Evolutionary conservation across 768 basidiomycete genomes (phyloP).

Genomic region (Stropharia rugosoannulata): DNA sequence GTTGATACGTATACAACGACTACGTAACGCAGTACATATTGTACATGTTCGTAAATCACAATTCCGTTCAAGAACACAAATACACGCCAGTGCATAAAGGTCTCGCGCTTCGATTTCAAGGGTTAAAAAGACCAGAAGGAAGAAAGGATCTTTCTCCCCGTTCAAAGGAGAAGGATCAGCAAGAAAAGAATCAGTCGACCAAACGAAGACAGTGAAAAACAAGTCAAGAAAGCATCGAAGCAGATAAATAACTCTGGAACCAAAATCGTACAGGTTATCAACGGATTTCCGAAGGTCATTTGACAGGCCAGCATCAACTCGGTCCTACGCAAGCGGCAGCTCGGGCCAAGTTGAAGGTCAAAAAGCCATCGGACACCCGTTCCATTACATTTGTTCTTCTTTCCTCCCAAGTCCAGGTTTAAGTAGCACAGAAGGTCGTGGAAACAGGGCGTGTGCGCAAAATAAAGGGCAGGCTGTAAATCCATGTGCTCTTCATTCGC

Average conservation of each 20-base stretch:
- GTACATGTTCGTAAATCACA: too few relatives aligned
- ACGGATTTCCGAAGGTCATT: slow-evolving; percentile 24
- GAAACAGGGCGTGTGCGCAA: slow-evolving; percentile 3
- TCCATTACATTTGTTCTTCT: neutral
- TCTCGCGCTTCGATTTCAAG: too few relatives aligned
- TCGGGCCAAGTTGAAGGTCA: slow-evolving; percentile 37
- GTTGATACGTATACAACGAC: too few relatives aligned
- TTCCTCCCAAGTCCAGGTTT: neutral
- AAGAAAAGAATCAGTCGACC: too few relatives aligned
- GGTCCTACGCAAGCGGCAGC: slow-evolving; percentile 1
- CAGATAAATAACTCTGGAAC: neutral
- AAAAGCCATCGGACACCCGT: slow-evolving; percentile 33
- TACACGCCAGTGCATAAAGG: too few relatives aligned
- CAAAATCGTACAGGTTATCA: neutral
- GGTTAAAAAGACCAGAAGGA: too few relatives aligned
- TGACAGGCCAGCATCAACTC: slow-evolving; percentile 28
- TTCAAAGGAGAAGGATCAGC: too few relatives aligned
- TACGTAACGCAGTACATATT: too few relatives aligned
- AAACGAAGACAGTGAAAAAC: too few relatives aligned
- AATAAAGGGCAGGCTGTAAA: neutral
- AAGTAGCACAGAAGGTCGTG: neutral
- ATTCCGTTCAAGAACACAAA: too few relatives aligned
- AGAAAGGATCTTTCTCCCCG: too few relatives aligned
- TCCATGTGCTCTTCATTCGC: too few relatives aligned
- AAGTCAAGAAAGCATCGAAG: neutral